Conservation (phyloP, 495 filamentous ascomycete species). For the Parachaetomium inaequale region DNA sequence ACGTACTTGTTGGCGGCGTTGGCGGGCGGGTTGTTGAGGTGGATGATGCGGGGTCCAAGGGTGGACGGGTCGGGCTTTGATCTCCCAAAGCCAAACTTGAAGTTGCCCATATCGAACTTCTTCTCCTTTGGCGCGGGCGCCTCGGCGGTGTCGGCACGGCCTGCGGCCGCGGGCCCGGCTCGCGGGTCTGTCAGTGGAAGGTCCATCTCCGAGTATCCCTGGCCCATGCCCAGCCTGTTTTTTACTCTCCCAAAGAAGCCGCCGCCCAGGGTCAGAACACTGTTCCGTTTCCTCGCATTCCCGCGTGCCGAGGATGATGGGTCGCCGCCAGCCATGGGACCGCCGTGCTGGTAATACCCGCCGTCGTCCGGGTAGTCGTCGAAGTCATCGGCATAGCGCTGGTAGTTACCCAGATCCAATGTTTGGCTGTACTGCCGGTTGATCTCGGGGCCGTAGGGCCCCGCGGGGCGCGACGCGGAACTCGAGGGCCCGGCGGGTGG, state of each 20-base stretch:
- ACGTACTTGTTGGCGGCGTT: slow-evolving; percentile 85
- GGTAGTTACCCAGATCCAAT: slow-evolving; percentile 79
- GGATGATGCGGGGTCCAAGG: slow-evolving; percentile 86
- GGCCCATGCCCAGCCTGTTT: slow-evolving; percentile 85
- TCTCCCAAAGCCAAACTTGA: slow-evolving; percentile 93
- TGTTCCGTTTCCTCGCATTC: slow-evolving; percentile 70
- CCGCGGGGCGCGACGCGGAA: slow-evolving; percentile 48
- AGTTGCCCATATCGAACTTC: slow-evolving; percentile 64
- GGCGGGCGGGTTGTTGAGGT: slow-evolving; percentile 95
- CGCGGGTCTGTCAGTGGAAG: slow-evolving; percentile 79
- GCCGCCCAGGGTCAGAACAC: slow-evolving; percentile 79
- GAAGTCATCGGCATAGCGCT: slow-evolving; percentile 82
- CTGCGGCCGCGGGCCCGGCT: slow-evolving; percentile 10
- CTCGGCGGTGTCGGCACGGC: slow-evolving; percentile 31
- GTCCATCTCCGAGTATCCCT: slow-evolving; percentile 97
- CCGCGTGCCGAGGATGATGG: slow-evolving; percentile 48
- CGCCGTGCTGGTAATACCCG: slow-evolving; percentile 61
- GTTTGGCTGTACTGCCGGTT: slow-evolving; percentile 71
- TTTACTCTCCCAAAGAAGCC: slow-evolving; percentile 82
- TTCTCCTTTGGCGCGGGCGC: slow-evolving; percentile 45
- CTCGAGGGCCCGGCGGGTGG: slow-evolving; percentile 29
- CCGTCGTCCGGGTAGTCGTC: slow-evolving; percentile 73
- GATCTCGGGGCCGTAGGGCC: slow-evolving; percentile 50
- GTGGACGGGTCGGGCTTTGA: slow-evolving; percentile 83
- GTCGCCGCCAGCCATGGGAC: slow-evolving; percentile 45